phyloP scores from a whole-genome alignment of 2,329 filamentous ascomycete species.

The Aspergillus texensis region DNA sequence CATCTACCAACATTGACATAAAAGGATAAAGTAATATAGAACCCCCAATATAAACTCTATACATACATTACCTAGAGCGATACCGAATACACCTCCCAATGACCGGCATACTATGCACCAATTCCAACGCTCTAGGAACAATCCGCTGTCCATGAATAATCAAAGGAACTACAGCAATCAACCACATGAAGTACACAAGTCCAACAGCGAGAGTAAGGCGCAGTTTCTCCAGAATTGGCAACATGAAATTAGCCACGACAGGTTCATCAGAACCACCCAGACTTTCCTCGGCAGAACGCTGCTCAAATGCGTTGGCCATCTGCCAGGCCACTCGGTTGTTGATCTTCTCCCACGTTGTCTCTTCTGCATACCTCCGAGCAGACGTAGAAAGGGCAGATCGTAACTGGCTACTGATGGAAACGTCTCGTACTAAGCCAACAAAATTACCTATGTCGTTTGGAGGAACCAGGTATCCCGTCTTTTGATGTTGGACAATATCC shows the following conservation, averaged over 20 bases:
- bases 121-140: constrained; percentile 22
- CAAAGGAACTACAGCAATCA: constrained; percentile 41
- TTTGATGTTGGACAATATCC: constrained; percentile 64
- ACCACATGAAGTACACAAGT: constrained; percentile 40
- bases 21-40: background rate
- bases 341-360: constrained; percentile 72
- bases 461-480: constrained; percentile 63
- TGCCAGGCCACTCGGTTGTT: constrained; percentile 70
- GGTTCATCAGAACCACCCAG: background rate
- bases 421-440: constrained; percentile 54
- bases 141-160: constrained; percentile 38
- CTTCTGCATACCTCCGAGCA: constrained; percentile 60
- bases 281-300: background rate
- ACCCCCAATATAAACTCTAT: background rate
- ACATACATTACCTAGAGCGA: background rate
- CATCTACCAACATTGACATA: background rate
- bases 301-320: constrained; percentile 53
- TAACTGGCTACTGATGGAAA: constrained; percentile 51
- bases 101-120: background rate
- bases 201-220: constrained; percentile 33
- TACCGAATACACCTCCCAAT: background rate
- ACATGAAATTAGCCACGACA: background rate
- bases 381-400: constrained; percentile 51
- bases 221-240: constrained; percentile 27
- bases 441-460: constrained; percentile 64